A percentile compares a stretch with the other conserved stretches of the same genome.
Evolutionary conservation across 2,329 filamentous ascomycete species (phyloP).

Genomic region (Cercospora beticola): DNA sequence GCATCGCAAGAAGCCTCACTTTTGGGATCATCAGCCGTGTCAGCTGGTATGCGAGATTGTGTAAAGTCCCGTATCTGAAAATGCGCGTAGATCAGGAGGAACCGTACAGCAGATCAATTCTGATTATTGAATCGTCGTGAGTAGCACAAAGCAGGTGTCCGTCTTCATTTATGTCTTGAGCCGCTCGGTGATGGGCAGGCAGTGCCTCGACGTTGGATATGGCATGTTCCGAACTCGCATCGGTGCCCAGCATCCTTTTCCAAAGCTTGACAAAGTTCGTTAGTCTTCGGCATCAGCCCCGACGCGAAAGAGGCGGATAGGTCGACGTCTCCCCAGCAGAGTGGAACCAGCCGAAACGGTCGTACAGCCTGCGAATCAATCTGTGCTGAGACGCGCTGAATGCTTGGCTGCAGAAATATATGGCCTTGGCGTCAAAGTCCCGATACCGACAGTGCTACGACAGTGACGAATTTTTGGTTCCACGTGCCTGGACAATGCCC

Average conservation of each 20-base stretch:
- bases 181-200: not conserved
- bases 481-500: conserved; percentile 24
- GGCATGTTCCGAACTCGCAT: not conserved
- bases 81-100: not conserved
- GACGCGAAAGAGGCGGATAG: not conserved
- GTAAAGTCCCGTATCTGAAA: not conserved
- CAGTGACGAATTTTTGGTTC: not conserved
- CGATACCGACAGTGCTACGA: conserved; percentile 4
- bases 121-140: not conserved
- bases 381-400: not conserved
- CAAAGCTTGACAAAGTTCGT: not conserved
- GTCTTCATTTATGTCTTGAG: not conserved
- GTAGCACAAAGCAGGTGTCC: not conserved
- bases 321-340: not conserved
- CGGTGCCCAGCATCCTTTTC: not conserved
- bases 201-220: not conserved
- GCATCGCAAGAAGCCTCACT: not conserved
- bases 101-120: not conserved
- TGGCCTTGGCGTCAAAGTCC: not conserved
- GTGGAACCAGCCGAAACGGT: not conserved
- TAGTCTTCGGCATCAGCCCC: not conserved
- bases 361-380: not conserved
- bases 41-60: not conserved
- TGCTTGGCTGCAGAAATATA: conserved; percentile 8
- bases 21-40: not conserved